phyloP scores from a whole-genome alignment of 2,329 filamentous ascomycete genomes.

The Zalaria obscura region DNA sequence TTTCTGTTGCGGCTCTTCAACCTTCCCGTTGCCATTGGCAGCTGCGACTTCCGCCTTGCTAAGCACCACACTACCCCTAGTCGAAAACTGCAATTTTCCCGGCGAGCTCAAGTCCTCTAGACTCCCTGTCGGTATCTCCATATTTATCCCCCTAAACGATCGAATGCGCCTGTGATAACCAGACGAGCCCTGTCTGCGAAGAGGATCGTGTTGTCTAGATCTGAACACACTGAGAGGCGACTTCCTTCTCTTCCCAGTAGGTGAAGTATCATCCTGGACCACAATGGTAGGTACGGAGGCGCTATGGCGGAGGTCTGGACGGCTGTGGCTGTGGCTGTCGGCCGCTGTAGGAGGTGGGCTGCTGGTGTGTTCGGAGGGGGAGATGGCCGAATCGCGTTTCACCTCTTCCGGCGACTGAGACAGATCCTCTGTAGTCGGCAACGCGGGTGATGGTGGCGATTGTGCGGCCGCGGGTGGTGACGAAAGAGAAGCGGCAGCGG shows the following conservation, averaged over 20 bases:
- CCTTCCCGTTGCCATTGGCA: constrained; percentile 3
- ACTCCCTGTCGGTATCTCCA: constrained; percentile 40
- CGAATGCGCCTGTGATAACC: constrained; percentile 8
- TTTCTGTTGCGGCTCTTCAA: not conserved
- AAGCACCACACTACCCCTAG: constrained; percentile 44
- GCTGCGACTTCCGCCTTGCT: constrained; percentile 13
- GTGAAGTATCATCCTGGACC: constrained; percentile 23
- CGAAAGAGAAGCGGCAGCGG: no score
- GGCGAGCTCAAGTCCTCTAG: constrained; percentile 36
- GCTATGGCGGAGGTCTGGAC: no score
- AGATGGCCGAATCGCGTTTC: constrained; percentile 19
- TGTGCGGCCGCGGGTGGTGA: no score
- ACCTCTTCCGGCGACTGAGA: constrained; percentile 6
- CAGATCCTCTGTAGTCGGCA: no score
- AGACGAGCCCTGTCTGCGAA: no score
- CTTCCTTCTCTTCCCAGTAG: constrained; percentile 8
- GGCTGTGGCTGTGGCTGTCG: no score
- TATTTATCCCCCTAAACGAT: constrained; percentile 35
- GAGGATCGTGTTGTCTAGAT: no score
- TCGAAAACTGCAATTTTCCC: constrained; percentile 43
- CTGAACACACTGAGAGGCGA: constrained; percentile 1
- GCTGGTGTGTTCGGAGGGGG: not conserved
- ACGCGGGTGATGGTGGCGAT: no score
- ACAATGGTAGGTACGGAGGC: constrained; percentile 31
- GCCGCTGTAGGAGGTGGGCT: no score